Evolutionary conservation across 2,329 filamentous ascomycete species (phyloP), one percentile per base, ranked within the genome.

Genomic region (Calonectria henricotiae): DNA sequence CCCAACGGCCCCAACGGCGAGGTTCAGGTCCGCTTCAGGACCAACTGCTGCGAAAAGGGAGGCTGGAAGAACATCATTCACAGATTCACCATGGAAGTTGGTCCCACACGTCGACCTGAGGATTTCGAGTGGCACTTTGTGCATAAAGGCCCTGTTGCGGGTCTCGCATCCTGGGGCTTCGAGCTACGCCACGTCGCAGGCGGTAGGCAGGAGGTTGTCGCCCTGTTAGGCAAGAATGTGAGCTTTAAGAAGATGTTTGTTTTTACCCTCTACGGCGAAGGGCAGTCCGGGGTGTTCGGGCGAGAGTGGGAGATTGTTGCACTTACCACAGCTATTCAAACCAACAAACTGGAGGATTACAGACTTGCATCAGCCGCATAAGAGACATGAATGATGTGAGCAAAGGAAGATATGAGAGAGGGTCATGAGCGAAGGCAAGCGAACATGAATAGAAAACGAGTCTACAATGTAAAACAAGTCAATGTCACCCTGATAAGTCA

Each of bases 51-150:
- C 17, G 39, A 44, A 2, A 44, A 61, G 8, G 55, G 55, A 20
- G 55, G 55, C 20, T 61, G 55, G 55, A 61, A 61, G 25, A 61
- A 61, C 11, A 32, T 61, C 9, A 61, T 61, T 32, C 55, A 61
- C 39, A 61, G 55, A 15, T 61, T 61, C 39, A 43, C 55, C 7
- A 61, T 61, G 55, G 55, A 61, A 17, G 55, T 61, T 6, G 55
- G 55, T 23, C 37, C 55, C 23, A 20, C 15, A 13, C 55, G 55
- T 9, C 55, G 55, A 12, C 23, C 55, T 15, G 55, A 61, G 25
- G 55, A 61, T 44, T 61, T 61, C 25, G 55, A 61, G 25, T 61
- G 55, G 55, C 55, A 44, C 39, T 43, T 61, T 20, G 55, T 61
- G 12, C 37, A 27, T n/a, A 41, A 44, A 4, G 55, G 55, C 15